These are phyloP conservation scores for Trichoderma parareesei DNA, from an alignment of 495 filamentous ascomycete species.

Conservation along the genomic window DNA sequence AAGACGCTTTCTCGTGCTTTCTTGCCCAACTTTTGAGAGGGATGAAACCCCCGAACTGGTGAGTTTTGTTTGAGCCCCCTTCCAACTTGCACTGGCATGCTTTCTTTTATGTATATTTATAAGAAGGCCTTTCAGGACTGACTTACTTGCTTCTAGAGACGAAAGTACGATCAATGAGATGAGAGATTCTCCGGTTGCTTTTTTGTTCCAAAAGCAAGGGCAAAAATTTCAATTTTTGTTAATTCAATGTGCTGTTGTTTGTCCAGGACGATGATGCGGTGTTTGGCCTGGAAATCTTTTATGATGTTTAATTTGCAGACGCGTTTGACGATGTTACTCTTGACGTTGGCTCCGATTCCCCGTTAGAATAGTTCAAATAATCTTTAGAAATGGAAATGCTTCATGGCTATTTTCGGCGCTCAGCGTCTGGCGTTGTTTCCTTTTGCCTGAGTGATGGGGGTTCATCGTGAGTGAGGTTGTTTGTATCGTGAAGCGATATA, in stretches of 20 bases:
- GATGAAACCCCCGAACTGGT: neutral
- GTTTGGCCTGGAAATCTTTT: neutral
- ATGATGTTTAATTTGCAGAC: neutral
- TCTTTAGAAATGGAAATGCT: constrained; percentile 2
- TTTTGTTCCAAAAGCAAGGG: no score
- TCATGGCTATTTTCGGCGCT: neutral
- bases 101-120: neutral
- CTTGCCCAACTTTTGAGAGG: neutral
- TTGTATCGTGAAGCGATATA: no score
- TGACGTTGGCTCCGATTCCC: neutral
- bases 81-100: neutral
- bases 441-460: no score
- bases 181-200: neutral
- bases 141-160: no score
- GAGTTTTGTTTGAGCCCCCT: neutral
- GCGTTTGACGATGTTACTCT: neutral
- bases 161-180: neutral
- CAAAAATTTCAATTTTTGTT: neutral
- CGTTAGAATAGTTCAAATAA: neutral
- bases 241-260: neutral
- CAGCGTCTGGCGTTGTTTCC: no score
- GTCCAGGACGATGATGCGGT: no score
- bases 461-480: no score
- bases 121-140: no score
- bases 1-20: neutral